A percentile compares a stretch with the other conserved stretches of the same genome.
Evolutionary conservation across 176 grass and related monocot species (phyloP).

Genomic region (Rhynchospora tenuis): DNA sequence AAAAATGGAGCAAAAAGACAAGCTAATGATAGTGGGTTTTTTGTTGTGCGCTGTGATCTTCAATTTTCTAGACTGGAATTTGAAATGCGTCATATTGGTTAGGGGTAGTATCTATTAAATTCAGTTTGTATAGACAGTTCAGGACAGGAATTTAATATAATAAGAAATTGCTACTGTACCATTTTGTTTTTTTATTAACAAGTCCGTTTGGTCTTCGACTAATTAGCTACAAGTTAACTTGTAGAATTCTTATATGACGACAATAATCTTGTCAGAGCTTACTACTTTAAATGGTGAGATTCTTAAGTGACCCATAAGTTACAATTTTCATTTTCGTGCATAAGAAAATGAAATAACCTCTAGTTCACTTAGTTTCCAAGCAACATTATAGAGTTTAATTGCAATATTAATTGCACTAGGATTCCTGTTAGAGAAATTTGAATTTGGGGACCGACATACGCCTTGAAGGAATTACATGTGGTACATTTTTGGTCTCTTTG

Average conservation of each 20-base stretch:
- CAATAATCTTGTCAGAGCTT: not conserved
- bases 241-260: not conserved
- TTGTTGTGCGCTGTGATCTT: not conserved
- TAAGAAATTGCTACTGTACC: not conserved
- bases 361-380: not conserved
- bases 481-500: not conserved
- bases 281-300: not conserved
- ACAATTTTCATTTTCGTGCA: not conserved
- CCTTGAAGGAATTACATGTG: not conserved
- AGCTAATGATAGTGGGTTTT: conserved; percentile 23
- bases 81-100: not conserved
- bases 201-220: not conserved
- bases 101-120: not conserved
- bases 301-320: not conserved
- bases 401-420: not conserved
- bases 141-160: not conserved
- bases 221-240: not conserved
- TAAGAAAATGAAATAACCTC: not conserved
- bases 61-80: not conserved
- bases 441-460: not conserved
- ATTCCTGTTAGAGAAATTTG: not conserved
- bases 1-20: conserved; percentile 10
- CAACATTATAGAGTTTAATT: not conserved
- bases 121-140: not conserved
- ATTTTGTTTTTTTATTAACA: not conserved